A percentile compares a stretch with the other conserved stretches of the same genome.
Conservation (phyloP, 2,329 filamentous ascomycete genomes). For the Rhinocladiella mackenziei region DNA sequence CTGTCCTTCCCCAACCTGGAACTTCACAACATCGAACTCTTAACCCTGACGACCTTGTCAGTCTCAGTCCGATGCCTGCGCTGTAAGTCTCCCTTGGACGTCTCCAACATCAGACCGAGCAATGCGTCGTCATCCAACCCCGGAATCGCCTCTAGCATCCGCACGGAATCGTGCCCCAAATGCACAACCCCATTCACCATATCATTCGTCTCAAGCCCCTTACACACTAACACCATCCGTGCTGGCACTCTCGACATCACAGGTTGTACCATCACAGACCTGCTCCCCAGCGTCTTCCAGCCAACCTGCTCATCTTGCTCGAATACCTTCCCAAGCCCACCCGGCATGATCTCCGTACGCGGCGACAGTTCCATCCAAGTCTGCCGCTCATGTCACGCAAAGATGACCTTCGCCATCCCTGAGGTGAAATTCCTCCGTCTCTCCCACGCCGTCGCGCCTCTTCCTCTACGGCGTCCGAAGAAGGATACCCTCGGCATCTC, state of each 20-base stretch:
- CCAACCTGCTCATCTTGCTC: slow-evolving; percentile 77
- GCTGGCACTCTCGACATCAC: slow-evolving; percentile 75
- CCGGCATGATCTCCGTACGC: slow-evolving; percentile 65
- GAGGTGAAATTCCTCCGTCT: slow-evolving; percentile 74
- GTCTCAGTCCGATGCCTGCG: slow-evolving; percentile 73
- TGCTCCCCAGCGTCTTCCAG: slow-evolving; percentile 74
- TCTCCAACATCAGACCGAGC: slow-evolving; percentile 61
- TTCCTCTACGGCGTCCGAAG: slow-evolving; percentile 16
- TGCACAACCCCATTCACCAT: slow-evolving; percentile 42
- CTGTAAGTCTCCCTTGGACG: slow-evolving; percentile 69
- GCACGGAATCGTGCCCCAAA: slow-evolving; percentile 51
- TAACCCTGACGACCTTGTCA: slow-evolving; percentile 64
- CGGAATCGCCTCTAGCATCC: slow-evolving; percentile 21
- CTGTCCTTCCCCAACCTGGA: slow-evolving; percentile 75
- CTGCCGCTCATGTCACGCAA: slow-evolving; percentile 73
- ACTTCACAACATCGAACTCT: slow-evolving; percentile 70
- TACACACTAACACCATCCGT: slow-evolving; percentile 68
- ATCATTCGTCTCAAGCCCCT: slow-evolving; percentile 61
- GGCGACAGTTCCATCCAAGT: slow-evolving; percentile 70
- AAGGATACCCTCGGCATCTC: slow-evolving; percentile 54
- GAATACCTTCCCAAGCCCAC: slow-evolving; percentile 54
- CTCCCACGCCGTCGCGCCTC: slow-evolving; percentile 39
- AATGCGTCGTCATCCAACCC: slow-evolving; percentile 26
- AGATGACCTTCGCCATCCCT: slow-evolving; percentile 74
- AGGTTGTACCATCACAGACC: slow-evolving; percentile 69